These are phyloP conservation scores for Neolecta irregularis DNA, from an alignment of 1,139 yeast genomes.

Conservation along the genomic window DNA sequence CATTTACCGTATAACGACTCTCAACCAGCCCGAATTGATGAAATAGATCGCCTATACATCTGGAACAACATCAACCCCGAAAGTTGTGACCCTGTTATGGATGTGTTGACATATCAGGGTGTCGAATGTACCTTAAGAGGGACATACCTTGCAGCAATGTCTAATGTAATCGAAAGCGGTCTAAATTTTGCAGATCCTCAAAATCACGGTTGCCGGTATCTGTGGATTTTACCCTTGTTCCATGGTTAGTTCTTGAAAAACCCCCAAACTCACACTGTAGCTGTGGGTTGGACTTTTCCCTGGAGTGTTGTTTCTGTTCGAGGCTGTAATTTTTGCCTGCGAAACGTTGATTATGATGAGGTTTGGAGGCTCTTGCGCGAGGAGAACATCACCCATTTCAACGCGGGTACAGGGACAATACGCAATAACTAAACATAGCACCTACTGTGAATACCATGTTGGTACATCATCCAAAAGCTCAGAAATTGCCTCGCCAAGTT, in stretches of 20 bases:
- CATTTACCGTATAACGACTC: constrained; percentile 24
- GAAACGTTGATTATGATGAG: constrained; percentile 25
- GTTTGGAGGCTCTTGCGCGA: constrained; percentile 24
- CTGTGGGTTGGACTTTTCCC: constrained; percentile 29
- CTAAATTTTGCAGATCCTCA: constrained; percentile 22
- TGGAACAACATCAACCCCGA: constrained; percentile 67
- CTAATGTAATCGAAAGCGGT: constrained; percentile 24
- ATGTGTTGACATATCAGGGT: too few relatives aligned
- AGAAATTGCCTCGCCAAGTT: constrained; percentile 20
- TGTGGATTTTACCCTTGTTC: constrained; percentile 29
- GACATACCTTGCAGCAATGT: constrained; percentile 24
- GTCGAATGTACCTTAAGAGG: constrained; percentile 45
- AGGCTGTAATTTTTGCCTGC: constrained; percentile 26
- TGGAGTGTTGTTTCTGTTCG: constrained; percentile 28
- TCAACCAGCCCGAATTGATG: too few relatives aligned
- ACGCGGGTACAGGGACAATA: too few relatives aligned
- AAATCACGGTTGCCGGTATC: constrained; percentile 24
- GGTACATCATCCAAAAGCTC: constrained; percentile 23
- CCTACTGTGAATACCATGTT: constrained; percentile 28
- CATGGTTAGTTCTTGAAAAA: too few relatives aligned
- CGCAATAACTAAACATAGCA: too few relatives aligned
- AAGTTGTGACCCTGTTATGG: too few relatives aligned
- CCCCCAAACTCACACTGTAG: too few relatives aligned
- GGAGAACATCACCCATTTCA: constrained; percentile 25
- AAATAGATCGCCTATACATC: constrained; percentile 60